Percentiles rank a stretch among this genome's conserved stretches.
Evolutionary conservation across 495 filamentous ascomycete species (phyloP).

Genomic region (Penicillium coprophilum): DNA sequence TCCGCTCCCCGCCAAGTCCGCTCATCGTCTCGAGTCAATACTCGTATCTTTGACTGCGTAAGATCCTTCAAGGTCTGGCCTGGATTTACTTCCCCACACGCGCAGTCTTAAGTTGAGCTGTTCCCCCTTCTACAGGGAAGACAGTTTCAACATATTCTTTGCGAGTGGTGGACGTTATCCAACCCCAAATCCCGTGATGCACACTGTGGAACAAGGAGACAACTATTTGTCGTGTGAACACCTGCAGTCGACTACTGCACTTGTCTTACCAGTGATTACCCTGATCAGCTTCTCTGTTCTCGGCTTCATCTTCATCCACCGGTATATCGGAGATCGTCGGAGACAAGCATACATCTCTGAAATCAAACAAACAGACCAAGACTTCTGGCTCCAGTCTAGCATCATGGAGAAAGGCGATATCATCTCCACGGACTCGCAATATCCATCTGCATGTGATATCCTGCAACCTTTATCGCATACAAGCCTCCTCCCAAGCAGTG

Average conservation of each 20-base stretch:
- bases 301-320: background rate
- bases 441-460: slow-evolving; percentile 38
- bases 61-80: background rate
- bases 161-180: slow-evolving; percentile 6
- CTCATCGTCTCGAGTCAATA: background rate
- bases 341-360: background rate
- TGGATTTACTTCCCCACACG: slow-evolving; percentile 1
- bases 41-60: background rate
- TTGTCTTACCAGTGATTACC: background rate
- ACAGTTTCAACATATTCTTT: slow-evolving; percentile 5
- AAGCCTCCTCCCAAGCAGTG: slow-evolving; percentile 34
- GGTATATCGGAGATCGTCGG: background rate
- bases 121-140: background rate
- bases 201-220: background rate
- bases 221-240: background rate
- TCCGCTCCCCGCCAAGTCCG: slow-evolving; percentile 2
- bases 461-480: slow-evolving; percentile 37
- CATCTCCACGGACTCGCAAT: slow-evolving; percentile 2
- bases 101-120: slow-evolving; percentile 10
- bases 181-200: slow-evolving; percentile 2
- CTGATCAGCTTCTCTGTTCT: slow-evolving; percentile 2
- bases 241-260: background rate
- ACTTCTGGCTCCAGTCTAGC: slow-evolving; percentile 7
- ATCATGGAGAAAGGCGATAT: slow-evolving; percentile 23
- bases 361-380: background rate